Evolutionary conservation across 1,284 basidiomycete species (phyloP), one percentile per base, ranked within the genome.

Genomic region (Trametes polyzona): DNA sequence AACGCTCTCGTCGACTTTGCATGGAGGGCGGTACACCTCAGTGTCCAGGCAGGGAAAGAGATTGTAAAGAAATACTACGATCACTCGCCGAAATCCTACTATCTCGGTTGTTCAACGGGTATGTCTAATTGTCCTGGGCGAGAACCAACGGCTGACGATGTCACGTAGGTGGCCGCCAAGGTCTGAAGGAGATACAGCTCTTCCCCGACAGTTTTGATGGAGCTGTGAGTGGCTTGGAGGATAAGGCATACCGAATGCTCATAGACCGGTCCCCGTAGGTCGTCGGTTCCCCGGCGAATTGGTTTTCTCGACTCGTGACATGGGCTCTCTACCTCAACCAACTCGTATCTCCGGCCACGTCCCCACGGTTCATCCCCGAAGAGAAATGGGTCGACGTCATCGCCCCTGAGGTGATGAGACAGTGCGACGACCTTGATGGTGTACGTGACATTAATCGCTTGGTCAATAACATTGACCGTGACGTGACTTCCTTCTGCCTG

Each of bases 371-470:
- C 36, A 64, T 68, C 21, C 26, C 56, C 0, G 29, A 27, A 0
- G 46, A 54, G 4, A 35, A 57, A 14, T 67, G 65, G 65, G 30
- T 30, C 3, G 40, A 61, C 23, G 44, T 64, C 14, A 63, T 68
- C 32, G 59, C 51, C 10, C 53, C 61, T 12, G 65, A 67, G 33
- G 58, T 63, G 0, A 47, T 67, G 47, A 43, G 40, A 7, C 66
- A 67, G 39, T 71, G 69, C 57, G 69, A 71, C 48, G 48, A 47
- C 5, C 59, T 69, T 1, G 68, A 70, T 47, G 71, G 71, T 27
- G 65, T 71, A 8, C 24, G 47, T 41, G n/a, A n/a, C n/a, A n/a
- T n/a, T n/a, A n/a, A n/a, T n/a, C n/a, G n/a, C n/a, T n/a, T n/a
- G n/a, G n/a, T n/a, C n/a, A n/a, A n/a, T n/a, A n/a, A n/a, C n/a